These are phyloP conservation scores for Entonaema liquescens DNA, from an alignment of 495 filamentous ascomycete genomes.

Conservation along the genomic window DNA sequence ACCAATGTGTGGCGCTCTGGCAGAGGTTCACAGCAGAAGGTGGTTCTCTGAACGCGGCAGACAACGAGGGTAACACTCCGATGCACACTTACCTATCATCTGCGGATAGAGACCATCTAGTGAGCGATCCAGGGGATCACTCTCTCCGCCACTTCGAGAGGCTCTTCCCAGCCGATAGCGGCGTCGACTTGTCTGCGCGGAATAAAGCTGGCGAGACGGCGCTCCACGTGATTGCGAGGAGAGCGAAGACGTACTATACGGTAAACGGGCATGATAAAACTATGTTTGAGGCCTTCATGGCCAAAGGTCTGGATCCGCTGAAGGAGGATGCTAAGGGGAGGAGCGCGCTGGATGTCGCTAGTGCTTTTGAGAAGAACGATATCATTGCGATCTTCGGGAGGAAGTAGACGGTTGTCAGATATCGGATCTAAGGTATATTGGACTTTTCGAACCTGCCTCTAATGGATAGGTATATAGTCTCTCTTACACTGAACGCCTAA, in stretches of 20 bases:
- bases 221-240: not conserved
- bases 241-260: not conserved
- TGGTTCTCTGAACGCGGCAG: not conserved
- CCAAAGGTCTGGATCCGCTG: not conserved
- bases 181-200: not conserved
- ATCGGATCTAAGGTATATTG: not conserved
- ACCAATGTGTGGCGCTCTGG: not conserved
- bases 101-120: not conserved
- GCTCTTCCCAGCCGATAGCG: not conserved
- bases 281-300: not conserved
- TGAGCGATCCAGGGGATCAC: not conserved
- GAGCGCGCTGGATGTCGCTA: not conserved
- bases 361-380: not conserved
- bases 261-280: not conserved
- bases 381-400: not conserved
- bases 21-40: not conserved
- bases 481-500: no score
- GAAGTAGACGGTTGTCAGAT: not conserved
- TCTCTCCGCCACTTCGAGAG: not conserved
- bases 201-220: not conserved
- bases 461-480: no score
- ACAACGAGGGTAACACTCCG: not conserved
- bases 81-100: not conserved
- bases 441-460: not conserved
- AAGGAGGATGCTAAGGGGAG: not conserved